Conservation (phyloP, 257 asterid genomes). For the Solanum bulbocastanum region DNA sequence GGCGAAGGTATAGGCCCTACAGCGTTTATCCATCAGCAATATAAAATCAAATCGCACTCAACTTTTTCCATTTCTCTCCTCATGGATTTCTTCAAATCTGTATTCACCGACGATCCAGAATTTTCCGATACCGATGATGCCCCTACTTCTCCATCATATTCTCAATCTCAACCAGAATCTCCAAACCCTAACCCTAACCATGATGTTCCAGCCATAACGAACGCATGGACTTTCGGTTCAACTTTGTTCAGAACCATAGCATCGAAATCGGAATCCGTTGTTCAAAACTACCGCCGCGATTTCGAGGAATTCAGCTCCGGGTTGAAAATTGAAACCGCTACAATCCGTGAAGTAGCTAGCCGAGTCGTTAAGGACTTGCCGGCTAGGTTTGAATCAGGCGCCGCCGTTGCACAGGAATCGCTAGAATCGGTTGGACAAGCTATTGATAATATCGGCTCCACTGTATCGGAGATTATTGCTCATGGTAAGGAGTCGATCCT, state of each 20-base stretch:
- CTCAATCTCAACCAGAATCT: constrained; percentile 12
- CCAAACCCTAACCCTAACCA: constrained; percentile 14
- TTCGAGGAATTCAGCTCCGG: constrained; percentile 71
- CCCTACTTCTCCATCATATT: constrained; percentile 18
- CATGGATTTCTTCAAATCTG: constrained; percentile 83
- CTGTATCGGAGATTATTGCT: constrained; percentile 45
- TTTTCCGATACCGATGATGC: constrained; percentile 18
- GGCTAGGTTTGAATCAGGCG: constrained; percentile 65
- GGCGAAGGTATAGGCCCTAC: background rate
- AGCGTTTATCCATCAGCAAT: background rate
- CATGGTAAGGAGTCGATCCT: constrained; percentile 56
- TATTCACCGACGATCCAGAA: constrained; percentile 47
- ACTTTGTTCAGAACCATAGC: constrained; percentile 48
- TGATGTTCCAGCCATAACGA: background rate
- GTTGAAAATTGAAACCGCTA: constrained; percentile 50
- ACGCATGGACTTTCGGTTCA: constrained; percentile 58
- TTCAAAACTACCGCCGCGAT: constrained; percentile 67
- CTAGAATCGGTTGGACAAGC: constrained; percentile 82
- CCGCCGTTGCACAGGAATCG: constrained; percentile 80
- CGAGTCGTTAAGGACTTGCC: constrained; percentile 74
- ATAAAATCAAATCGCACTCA: background rate
- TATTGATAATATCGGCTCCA: constrained; percentile 56
- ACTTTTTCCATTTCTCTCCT: background rate
- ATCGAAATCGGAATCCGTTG: constrained; percentile 58
- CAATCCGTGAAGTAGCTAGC: constrained; percentile 62